Evolutionary conservation across 2,329 filamentous ascomycete species (phyloP), one percentile per base, ranked within the genome.

Genomic region (Colletotrichum brevisporum): DNA sequence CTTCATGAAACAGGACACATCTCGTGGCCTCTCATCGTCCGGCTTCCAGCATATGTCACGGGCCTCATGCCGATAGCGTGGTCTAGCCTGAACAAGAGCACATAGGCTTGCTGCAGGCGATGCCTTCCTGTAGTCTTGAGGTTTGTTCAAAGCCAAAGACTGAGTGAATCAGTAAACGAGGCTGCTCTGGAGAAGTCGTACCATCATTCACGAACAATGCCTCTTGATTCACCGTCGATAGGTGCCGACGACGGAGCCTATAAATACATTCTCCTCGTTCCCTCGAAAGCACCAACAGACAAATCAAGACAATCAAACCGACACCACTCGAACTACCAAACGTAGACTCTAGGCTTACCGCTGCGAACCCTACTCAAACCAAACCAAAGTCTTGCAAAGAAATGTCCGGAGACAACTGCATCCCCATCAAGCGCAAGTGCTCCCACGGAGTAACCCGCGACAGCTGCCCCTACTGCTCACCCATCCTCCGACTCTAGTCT

Each of bases 361-460:
- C n/a, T n/a, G n/a, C n/a, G n/a, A n/a, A n/a, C n/a, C n/a, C n/a
- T n/a, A n/a, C n/a, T n/a, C n/a, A n/a, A n/a, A n/a, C n/a, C n/a
- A n/a, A n/a, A n/a, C n/a, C n/a, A n/a, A 24, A 24, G 21, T 3
- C 21, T 24, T 21, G 10, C 39, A 16, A 53, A 53, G 10, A 62
- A 15, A 62, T 12, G 6, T 21, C 36, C n/a, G 16, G 12, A 15
- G 39, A 62, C 50, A 45, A 52, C 16, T 62, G 59, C 36, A 53
- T 62, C 24, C 59, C 59, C n/a, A 45, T 62, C 39, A 62, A 43
- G n/a, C 48, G 59, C 36, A 62, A 36, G 15, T 62, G 59, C 12
- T 24, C 48, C 12, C 59, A 62, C 39, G 59, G 59, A 16, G 26
- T 62, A 1, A 62, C 3, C n/a, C 36, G 36, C 5, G 24, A 62